These are phyloP conservation scores for Yarrowia porcina DNA, from an alignment of 805 yeast genomes.

Conservation along the genomic window DNA sequence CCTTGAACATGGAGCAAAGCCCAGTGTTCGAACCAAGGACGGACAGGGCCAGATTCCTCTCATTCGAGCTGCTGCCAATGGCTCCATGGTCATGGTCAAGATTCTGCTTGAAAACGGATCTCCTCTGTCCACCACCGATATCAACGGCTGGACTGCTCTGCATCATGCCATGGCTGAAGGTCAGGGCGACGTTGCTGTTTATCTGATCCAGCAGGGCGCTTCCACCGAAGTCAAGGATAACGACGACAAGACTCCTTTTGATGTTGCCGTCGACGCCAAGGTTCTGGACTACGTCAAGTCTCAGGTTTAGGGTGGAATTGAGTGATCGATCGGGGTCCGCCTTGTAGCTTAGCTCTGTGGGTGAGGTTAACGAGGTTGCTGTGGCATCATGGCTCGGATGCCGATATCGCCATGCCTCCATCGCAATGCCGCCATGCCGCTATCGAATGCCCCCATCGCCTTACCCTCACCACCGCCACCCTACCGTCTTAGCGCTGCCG, in stretches of 20 bases:
- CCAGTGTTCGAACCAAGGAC: slow-evolving; percentile 62
- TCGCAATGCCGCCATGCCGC: too few species aligned
- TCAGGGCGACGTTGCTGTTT: slow-evolving; percentile 67
- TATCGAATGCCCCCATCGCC: too few species aligned
- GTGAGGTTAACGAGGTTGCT: too few species aligned
- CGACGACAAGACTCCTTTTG: slow-evolving; percentile 54
- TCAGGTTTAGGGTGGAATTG: background rate
- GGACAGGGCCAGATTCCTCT: slow-evolving; percentile 61
- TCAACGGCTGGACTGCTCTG: slow-evolving; percentile 76
- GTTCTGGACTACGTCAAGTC: slow-evolving; percentile 38
- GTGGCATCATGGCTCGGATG: too few species aligned
- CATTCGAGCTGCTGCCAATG: slow-evolving; percentile 81
- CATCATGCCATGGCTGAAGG: slow-evolving; percentile 94
- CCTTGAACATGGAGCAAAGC: slow-evolving; percentile 51
- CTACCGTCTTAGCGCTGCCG: too few species aligned
- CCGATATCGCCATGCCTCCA: too few species aligned
- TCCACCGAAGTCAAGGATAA: slow-evolving; percentile 47
- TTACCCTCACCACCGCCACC: too few species aligned
- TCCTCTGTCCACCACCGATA: slow-evolving; percentile 66
- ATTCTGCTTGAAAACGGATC: slow-evolving; percentile 53
- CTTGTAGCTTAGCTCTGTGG: too few species aligned
- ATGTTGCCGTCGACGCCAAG: slow-evolving; percentile 55
- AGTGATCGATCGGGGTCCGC: too few species aligned
- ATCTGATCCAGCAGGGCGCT: slow-evolving; percentile 64
- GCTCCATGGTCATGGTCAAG: slow-evolving; percentile 56